Evolutionary conservation across 306 rosid genomes (phyloP).

Genomic region (Vigna trinervia): DNA sequence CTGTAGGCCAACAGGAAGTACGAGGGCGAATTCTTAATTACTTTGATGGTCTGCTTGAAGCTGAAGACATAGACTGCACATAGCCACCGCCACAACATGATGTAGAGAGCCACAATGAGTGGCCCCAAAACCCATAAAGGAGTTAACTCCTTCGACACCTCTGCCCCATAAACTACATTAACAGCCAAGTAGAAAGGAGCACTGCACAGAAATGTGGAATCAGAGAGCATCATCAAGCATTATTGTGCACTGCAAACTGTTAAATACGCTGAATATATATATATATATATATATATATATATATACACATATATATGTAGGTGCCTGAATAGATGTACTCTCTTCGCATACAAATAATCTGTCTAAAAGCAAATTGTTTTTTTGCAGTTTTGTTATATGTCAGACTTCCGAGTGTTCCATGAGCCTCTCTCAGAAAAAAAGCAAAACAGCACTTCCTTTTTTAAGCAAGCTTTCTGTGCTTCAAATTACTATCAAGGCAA

Average conservation of each 20-base stretch:
- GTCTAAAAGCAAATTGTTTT: too few species aligned
- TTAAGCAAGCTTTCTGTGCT: background rate
- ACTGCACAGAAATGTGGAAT: conserved; percentile 63
- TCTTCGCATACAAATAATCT: background rate
- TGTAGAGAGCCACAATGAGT: conserved; percentile 59
- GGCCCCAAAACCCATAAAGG: conserved; percentile 96
- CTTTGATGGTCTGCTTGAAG: conserved; percentile 69
- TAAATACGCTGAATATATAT: too few species aligned
- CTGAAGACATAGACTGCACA: conserved; percentile 67
- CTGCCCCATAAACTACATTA: conserved; percentile 69
- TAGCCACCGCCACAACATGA: conserved; percentile 62
- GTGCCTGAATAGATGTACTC: background rate
- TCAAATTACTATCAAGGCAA: background rate
- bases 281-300: too few species aligned
- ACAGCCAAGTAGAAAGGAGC: conserved; percentile 76
- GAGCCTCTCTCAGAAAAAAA: too few species aligned
- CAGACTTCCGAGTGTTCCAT: too few species aligned
- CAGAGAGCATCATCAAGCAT: conserved; percentile 1
- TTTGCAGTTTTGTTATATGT: background rate
- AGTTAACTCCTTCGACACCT: conserved; percentile 84
- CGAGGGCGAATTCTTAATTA: conserved; percentile 69
- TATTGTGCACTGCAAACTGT: background rate
- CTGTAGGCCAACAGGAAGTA: conserved; percentile 58
- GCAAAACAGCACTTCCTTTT: background rate
- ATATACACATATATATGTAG: background rate